Base-by-base conservation (phyloP, 2,329 filamentous ascomycete genomes). In the Thelonectria olida region DNA sequence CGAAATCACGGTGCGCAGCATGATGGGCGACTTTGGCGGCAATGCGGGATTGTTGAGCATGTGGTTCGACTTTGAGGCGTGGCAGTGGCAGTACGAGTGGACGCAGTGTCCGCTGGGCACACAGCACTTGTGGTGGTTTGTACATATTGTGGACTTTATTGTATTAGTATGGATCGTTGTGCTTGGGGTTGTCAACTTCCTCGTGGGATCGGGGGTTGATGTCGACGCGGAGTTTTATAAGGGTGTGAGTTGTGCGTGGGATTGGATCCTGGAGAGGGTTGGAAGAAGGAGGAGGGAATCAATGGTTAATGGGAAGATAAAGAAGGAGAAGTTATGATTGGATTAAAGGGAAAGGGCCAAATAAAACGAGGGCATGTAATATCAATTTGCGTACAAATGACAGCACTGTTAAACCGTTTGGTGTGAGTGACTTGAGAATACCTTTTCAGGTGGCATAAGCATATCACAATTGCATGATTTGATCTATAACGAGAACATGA, bases 1-100 rank as follows among this genome's bases (percentile, higher is more conserved):
- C 25, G 96, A 99, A 78, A 88, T 98, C 66, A 99, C 96, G 0
- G 91, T 99, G 2, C 89, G 94, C 61, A 97, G 93, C 76, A 98
- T 99, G 93, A 99, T 99, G 96, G 96, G 96, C 57, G 92, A 92
- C 58, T 99, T 91, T 77, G 90, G 88, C n/a, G 96, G 96, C 19
- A 96, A 97, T 74, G 93, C 93, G 0, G 96, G 93, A 0, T 82
- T 99, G 41, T 78, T 99, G 39, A 96, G 91, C 63, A 85, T 92
- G 1, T 99, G 95, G 95, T 98, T 95, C 73, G 92, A 98, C 75
- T 77, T 85, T 57, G 81, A 84, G 2, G 76, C 78, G 1, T 89
- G 87, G 82, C 87, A 91, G 74, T 99, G 96, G 96, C 84, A 84
- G 66, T 92, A 92, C 67, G 92, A 95, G 69, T 96, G 96, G 69